Evolutionary conservation across 805 yeast genomes (phyloP), one percentile per base, ranked within the genome.

Genomic region (Kurtzmaniella fragi): DNA sequence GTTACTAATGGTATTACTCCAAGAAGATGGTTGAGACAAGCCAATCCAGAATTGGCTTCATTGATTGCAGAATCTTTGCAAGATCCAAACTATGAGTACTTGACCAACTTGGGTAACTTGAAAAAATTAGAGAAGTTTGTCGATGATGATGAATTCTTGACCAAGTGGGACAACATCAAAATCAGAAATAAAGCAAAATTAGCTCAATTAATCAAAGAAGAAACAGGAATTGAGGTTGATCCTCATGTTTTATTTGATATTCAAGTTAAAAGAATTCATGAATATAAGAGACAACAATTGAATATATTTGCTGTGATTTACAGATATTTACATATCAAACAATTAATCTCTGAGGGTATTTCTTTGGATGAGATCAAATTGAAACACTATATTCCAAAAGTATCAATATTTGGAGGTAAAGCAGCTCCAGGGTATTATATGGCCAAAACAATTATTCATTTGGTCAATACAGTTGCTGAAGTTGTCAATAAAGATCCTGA

Each of bases 371-470:
- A 67, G 27, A 67, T 67, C 42, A 83, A 87, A 62, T 71, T 84
- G 53, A 68, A 71, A 33, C 75, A 77, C 53, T 79, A 74, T 59
- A 75, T 78, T 42, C 82, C 96, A 43, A 85, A 83, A 56, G 93
- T 85, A 41, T 75, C 80, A 32, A 76, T 89, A 44, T 80, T 90
- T 61, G 97, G 97, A 49, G 97, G 97, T 57, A 89, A 90, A 65
- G 84, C 95, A 43, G 97, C 97, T 9, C 97, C 97, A n/a, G 97
- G 97, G 48, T 89, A 89, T 62, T 89, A 86, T 67, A 86, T 89
- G 80, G 97, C 97, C 43, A 89, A 89, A 65, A 77, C 84, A 42
- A 85, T 89, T 54, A 90, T 89, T 58, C 87, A 88, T 62, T 73
- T 89, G 61, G 77, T 89, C 56, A 89, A 85, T 60, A 64, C 84